These are phyloP conservation scores for Skeletonema tropicum DNA, from an alignment of 108 stramenopile species.

Conservation along the genomic window DNA sequence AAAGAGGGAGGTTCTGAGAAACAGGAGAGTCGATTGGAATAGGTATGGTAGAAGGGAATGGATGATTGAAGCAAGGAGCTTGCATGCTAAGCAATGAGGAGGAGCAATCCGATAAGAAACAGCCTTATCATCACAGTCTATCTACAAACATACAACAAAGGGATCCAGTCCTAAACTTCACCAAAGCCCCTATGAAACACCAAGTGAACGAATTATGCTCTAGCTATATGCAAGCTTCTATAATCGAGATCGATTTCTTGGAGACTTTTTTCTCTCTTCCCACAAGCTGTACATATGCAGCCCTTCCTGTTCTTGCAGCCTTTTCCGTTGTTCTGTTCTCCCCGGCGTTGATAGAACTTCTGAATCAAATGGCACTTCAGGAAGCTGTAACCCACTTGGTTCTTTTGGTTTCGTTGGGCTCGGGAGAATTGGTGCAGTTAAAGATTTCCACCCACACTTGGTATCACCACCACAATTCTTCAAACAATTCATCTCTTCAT, in stretches of 20 bases:
- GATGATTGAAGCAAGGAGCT: no score
- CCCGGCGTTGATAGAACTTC: not conserved
- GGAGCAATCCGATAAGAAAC: not conserved
- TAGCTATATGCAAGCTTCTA: not conserved
- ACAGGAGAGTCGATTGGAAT: no score
- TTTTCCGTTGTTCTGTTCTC: no score
- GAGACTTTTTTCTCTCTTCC: not conserved
- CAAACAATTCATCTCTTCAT: slow-evolving; percentile 19
- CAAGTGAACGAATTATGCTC: no score
- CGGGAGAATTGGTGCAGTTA: not conserved
- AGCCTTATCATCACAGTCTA: not conserved
- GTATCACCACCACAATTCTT: no score
- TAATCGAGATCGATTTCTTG: not conserved
- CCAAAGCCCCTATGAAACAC: not conserved
- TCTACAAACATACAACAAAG: not conserved
- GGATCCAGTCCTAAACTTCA: not conserved
- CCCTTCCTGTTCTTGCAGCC: no score
- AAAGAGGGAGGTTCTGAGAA: no score
- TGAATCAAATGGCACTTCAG: slow-evolving; percentile 4
- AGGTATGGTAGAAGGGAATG: no score
- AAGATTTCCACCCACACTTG: slow-evolving; percentile 5
- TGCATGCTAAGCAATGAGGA: no score
- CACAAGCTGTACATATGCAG: not conserved
- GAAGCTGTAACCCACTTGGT: slow-evolving; percentile 34
- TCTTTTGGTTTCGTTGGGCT: slow-evolving; percentile 37